Percentiles rank a stretch among this genome's conserved stretches.
Evolutionary conservation across 768 basidiomycete genomes (phyloP).

Genomic region (Cyclocybe aegerita): DNA sequence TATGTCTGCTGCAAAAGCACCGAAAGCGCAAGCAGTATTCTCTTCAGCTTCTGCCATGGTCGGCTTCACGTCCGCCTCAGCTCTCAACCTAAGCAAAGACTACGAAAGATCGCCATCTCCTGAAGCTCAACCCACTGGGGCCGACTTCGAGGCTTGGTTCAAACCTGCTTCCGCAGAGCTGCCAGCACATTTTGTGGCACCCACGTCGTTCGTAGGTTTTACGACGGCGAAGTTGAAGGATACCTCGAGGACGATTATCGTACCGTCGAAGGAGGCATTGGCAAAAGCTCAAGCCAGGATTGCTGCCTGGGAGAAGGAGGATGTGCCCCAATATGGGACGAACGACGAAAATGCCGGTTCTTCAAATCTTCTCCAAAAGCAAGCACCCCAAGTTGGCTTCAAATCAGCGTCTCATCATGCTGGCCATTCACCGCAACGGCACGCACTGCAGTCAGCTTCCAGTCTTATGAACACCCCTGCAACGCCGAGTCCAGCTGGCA

Average conservation of each 20-base stretch:
- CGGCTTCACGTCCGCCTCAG: conserved; percentile 30
- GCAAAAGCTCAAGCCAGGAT: conserved; percentile 54
- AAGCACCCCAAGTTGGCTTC: conserved; percentile 11
- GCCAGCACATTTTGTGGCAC: conserved; percentile 10
- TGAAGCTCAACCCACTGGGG: conserved; percentile 34
- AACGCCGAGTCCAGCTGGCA: conserved; percentile 36
- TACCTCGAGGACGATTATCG: conserved; percentile 32
- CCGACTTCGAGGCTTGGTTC: conserved; percentile 53
- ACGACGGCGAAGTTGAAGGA: conserved; percentile 25
- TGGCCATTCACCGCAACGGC: conserved; percentile 25
- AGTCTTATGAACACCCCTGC: conserved; percentile 36
- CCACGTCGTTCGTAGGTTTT: conserved; percentile 5
- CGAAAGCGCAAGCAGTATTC: background rate
- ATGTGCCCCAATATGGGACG: conserved; percentile 4
- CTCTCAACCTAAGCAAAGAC: conserved; percentile 11
- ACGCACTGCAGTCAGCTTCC: conserved; percentile 35
- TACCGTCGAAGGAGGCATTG: conserved; percentile 54
- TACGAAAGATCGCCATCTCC: conserved; percentile 37
- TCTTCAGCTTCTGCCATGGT: conserved; percentile 6
- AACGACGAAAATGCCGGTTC: conserved; percentile 20
- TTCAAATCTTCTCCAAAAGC: conserved; percentile 1
- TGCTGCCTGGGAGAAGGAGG: conserved; percentile 46
- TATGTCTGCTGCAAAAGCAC: conserved; percentile 8
- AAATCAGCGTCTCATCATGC: conserved; percentile 21
- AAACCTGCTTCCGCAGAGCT: conserved; percentile 27